Conservation (phyloP, 306 rosid genomes). For the Vigna angularis region DNA sequence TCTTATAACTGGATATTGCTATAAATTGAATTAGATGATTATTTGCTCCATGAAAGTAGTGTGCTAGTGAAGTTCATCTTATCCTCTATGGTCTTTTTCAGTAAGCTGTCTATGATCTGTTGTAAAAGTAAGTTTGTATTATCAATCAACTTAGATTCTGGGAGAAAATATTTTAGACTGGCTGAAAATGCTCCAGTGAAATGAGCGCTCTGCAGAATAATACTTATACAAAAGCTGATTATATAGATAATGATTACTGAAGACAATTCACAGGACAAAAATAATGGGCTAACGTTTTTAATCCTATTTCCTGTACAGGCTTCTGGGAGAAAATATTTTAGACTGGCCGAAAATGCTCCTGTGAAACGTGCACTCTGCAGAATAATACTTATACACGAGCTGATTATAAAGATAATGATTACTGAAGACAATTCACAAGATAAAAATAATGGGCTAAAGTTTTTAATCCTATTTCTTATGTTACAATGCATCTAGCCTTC, state of each 20-base stretch:
- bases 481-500: background rate
- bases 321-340: background rate
- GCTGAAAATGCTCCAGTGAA: background rate
- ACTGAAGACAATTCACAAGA: background rate
- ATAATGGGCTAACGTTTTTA: background rate
- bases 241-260: constrained; percentile 1
- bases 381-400: background rate
- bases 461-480: background rate
- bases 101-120: constrained; percentile 27
- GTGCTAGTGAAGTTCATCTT: constrained; percentile 23
- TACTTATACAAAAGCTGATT: background rate
- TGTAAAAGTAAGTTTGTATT: constrained; percentile 10
- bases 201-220: background rate
- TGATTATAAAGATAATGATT: constrained; percentile 4
- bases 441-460: background rate
- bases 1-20: constrained; percentile 24
- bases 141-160: constrained; percentile 12
- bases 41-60: constrained; percentile 14
- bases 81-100: constrained; percentile 3
- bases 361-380: constrained; percentile 6
- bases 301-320: background rate
- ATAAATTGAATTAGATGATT: constrained; percentile 19
- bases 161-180: background rate
- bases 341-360: background rate
- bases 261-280: background rate